Evolutionary conservation across 768 basidiomycete genomes (phyloP), one percentile per base, ranked within the genome.

Genomic region (Dictyophora rubrovolvata): DNA sequence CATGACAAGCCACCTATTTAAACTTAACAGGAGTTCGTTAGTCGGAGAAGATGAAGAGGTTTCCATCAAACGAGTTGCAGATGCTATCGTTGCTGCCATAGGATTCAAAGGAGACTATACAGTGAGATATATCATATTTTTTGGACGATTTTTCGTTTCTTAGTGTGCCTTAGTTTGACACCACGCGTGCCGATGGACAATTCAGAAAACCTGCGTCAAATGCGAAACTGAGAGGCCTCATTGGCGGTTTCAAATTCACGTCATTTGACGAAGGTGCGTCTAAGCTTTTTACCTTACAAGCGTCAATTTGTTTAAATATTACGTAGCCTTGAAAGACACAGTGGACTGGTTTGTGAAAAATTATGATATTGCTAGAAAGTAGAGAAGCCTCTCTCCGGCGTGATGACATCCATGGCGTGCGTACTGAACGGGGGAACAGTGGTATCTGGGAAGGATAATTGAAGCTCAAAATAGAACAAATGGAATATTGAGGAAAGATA

Each of bases 191-290:
- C 9, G 95, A 98, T 66, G 93, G 95, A 1, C 94, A 97, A 71
- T 94, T 86, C 80, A 85, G 93, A 64, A 97, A 97, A 73, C 93
- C 94, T 0, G 94, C 94, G 17, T 92, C 91, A 37, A 98, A 98
- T 73, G 83, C 80, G 67, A 95, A 94, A 71, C 75, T 96, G 6
- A 68, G 90, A 53, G 72, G 72, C n/a, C 74, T 89, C 55, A 83
- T 93, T 53, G 86, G 86, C 28, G 72, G 69, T 6, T 96, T 94
- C 75, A 67, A 86, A 71, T 97, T 97, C 72, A 96, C 93, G 33
- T 93, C 93, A 8, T 95, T 98, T 69, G 81, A 92, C 34, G 62
- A 82, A 70, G 89, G 89, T 89, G 62, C 47, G 76, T 70, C 28
- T 3, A 28, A 18, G 22, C 53, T 33, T 53, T 50, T 17, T 4